phyloP scores from a whole-genome alignment of 2,329 filamentous ascomycete genomes.

The Eurotiales sp. region DNA sequence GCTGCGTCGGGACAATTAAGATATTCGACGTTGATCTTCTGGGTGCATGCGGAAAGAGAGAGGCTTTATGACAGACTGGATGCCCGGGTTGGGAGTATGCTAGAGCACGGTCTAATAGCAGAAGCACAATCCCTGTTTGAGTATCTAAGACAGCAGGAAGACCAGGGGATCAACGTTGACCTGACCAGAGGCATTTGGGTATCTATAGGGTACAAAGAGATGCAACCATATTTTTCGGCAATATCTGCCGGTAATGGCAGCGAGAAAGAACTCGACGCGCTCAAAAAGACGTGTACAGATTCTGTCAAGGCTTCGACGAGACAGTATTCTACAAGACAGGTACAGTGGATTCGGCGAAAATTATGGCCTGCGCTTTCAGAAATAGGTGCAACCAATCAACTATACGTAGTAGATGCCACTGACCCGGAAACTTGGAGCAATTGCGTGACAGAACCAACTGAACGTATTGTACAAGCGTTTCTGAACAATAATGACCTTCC shows the following conservation, averaged over 20 bases:
- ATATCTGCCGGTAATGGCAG: slow-evolving; percentile 25
- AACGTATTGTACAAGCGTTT: slow-evolving; percentile 60
- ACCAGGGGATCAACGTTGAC: slow-evolving; percentile 58
- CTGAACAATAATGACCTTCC: slow-evolving; percentile 56
- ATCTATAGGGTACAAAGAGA: slow-evolving; percentile 93
- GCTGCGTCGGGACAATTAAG: slow-evolving; percentile 36
- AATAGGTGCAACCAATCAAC: slow-evolving; percentile 49
- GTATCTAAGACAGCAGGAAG: slow-evolving; percentile 44
- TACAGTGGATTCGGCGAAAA: slow-evolving; percentile 83
- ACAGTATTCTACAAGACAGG: slow-evolving; percentile 81
- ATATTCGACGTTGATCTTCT: slow-evolving; percentile 69
- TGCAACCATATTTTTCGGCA: slow-evolving; percentile 66
- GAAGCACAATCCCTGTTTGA: slow-evolving; percentile 57
- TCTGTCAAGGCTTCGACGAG: slow-evolving; percentile 77
- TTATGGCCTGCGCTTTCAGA: slow-evolving; percentile 65
- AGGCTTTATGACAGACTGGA: slow-evolving; percentile 68
- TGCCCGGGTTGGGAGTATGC: slow-evolving; percentile 78
- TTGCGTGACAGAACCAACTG: slow-evolving; percentile 64
- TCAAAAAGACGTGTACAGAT: slow-evolving; percentile 62
- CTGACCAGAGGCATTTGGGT: slow-evolving; percentile 86
- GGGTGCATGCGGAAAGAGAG: slow-evolving; percentile 74
- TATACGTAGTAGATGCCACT: slow-evolving; percentile 81
- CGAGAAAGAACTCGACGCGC: slow-evolving; percentile 46
- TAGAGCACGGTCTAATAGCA: slow-evolving; percentile 60
- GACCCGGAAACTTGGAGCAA: slow-evolving; percentile 59